A percentile compares a stretch with the other conserved stretches of the same genome.
phyloP scores from a whole-genome alignment of 2,329 filamentous ascomycete genomes.

The Neonectria hederae region DNA sequence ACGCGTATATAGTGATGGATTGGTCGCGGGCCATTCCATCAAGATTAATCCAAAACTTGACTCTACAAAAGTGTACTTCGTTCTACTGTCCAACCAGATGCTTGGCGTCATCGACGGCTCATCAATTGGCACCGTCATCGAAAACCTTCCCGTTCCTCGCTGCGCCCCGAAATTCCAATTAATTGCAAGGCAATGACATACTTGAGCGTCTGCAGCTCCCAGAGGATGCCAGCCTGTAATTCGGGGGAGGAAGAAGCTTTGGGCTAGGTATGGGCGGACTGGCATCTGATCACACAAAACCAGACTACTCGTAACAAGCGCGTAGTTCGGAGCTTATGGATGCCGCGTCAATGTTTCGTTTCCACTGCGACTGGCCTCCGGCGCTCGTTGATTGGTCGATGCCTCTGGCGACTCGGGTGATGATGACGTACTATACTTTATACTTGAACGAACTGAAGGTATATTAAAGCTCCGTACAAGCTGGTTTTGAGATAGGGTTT shows the following conservation, averaged over 20 bases:
- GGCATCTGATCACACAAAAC: conserved; percentile 20
- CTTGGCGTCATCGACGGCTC: not conserved
- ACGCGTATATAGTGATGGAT: conserved; percentile 3
- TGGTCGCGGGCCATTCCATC: not conserved
- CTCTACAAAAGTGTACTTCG: not conserved
- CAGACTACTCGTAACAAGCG: conserved; percentile 17
- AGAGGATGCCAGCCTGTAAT: not conserved
- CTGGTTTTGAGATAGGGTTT: not conserved
- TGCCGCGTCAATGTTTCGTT: conserved; percentile 20
- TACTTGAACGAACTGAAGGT: conserved; percentile 12
- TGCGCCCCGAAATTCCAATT: not conserved
- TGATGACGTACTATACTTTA: conserved; percentile 42
- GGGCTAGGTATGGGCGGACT: not conserved
- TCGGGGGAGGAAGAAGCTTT: not conserved
- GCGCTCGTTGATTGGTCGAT: conserved; percentile 30
- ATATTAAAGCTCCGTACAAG: conserved; percentile 8
- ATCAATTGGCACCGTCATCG: conserved; percentile 12
- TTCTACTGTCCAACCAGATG: not conserved
- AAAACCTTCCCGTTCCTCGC: not conserved
- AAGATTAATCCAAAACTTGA: not conserved
- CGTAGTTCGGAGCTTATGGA: conserved; percentile 33
- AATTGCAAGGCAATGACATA: not conserved
- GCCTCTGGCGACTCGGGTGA: conserved; percentile 20
- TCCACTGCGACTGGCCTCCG: conserved; percentile 14
- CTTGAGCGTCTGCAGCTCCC: not conserved